Conservation (phyloP, 2,329 filamentous ascomycete species). For the Chalaropsis thielavioides region DNA sequence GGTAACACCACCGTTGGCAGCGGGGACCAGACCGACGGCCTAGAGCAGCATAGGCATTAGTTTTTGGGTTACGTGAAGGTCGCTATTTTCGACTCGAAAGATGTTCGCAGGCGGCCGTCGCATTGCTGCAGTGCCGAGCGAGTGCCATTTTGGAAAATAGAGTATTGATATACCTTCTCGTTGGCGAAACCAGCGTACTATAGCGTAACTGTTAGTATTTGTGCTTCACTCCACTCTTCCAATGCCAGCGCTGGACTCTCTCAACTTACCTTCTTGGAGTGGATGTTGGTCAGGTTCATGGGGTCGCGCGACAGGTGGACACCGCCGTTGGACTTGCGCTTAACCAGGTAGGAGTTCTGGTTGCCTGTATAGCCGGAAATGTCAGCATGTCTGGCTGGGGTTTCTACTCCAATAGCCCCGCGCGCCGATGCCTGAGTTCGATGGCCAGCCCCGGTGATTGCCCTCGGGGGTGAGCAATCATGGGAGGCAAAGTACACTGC, state of each 20-base stretch:
- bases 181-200: conserved; percentile 89
- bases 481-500: background rate
- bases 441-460: background rate
- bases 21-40: conserved; percentile 68
- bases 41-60: conserved; percentile 25
- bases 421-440: too few species aligned
- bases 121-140: background rate
- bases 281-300: conserved; percentile 82
- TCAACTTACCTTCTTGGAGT: conserved; percentile 66
- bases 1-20: conserved; percentile 64
- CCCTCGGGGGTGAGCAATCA: background rate
- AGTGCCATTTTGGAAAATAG: background rate
- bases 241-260: background rate
- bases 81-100: too few species aligned
- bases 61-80: background rate
- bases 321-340: conserved; percentile 67
- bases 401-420: background rate
- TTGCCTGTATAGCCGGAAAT: conserved; percentile 40
- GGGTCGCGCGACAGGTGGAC: conserved; percentile 88
- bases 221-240: background rate
- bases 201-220: conserved; percentile 26
- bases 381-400: conserved; percentile 12
- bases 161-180: conserved; percentile 52
- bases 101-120: too few species aligned
- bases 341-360: conserved; percentile 84